Evolutionary conservation across 2,329 filamentous ascomycete species (phyloP), one percentile per base, ranked within the genome.

Genomic region (Xylaria arbuscula): DNA sequence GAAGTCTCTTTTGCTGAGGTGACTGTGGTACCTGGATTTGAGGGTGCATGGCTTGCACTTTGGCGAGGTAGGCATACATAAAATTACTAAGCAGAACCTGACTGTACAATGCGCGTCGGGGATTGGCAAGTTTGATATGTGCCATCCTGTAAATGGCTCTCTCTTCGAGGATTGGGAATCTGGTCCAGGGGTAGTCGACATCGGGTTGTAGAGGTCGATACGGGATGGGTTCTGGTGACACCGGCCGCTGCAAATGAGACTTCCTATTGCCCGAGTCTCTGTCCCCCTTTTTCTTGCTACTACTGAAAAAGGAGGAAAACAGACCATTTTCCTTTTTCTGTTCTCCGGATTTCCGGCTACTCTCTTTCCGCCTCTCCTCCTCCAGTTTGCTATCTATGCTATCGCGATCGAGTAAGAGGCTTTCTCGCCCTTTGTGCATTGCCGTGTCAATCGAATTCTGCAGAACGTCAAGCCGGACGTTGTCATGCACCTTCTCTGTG

Each of bases 51-150:
- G 97, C 94, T 81, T 99, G 96, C 54, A 99, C 96, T 80, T 98
- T 99, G 70, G 96, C 96, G 72, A 99, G 87, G 79, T 99, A 99
- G 66, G 94, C 96, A 83, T 99, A 99, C 96, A 99, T 99, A 81
- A 99, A 99, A 80, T 99, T 99, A 81, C 94, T 98, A 73, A 99
- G 87, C 67, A 99, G 85, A 24, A 99, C 96, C 80, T 99, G 96
- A 68, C 95, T 98, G 77, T 97, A 92, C 60, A 99, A 83, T 48
- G 95, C 92, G 64, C 96, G 91, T 53, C 95, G 90, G 45, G 96
- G 96, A 78, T 99, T 98, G n/a, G 96, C 96, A 69, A 99, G 88
- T 81, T 99, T 99, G 82, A 98, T 97, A 79, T 99, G 96, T 19
- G 96, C 96, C 93, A 99, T 97, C 69, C 96, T 90, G 81, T 99